Conservation (phyloP, 768 basidiomycete species). For the Pilatotrama ljubarskyi region DNA sequence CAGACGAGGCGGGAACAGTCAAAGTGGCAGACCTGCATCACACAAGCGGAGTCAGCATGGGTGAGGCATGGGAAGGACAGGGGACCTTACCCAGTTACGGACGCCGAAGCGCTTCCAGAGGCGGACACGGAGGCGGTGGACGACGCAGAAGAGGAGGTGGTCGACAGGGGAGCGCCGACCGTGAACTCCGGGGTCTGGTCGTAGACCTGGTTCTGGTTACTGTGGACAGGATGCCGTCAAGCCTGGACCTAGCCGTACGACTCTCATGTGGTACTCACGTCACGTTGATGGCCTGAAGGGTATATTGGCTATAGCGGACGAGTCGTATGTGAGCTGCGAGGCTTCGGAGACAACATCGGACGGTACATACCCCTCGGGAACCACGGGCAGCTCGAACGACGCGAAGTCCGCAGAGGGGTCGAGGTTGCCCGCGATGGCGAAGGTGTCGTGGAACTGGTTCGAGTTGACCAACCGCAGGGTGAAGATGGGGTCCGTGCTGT, state of each 20-base stretch:
- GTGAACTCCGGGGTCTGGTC: conserved; percentile 42
- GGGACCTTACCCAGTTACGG: conserved; percentile 8
- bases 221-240: conserved; percentile 11
- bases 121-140: conserved; percentile 14
- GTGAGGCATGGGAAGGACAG: too few relatives aligned
- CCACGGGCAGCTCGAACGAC: conserved; percentile 45
- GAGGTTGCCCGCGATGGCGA: conserved; percentile 59
- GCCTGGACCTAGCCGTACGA: not conserved
- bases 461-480: conserved; percentile 50
- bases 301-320: conserved; percentile 40
- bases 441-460: conserved; percentile 48
- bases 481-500: conserved; percentile 43
- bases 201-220: conserved; percentile 48
- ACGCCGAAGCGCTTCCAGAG: conserved; percentile 19
- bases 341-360: not conserved
- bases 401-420: conserved; percentile 35
- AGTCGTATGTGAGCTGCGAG: not conserved
- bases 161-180: conserved; percentile 34
- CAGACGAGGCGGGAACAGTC: conserved; percentile 1
- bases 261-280: conserved; percentile 30
- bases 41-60: not conserved
- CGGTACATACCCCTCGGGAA: conserved; percentile 49
- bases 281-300: conserved; percentile 45
- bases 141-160: conserved; percentile 17
- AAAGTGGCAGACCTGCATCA: not conserved